Evolutionary conservation across 805 yeast genomes (phyloP).

Genomic region (Wickerhamomyces hampshirensis): DNA sequence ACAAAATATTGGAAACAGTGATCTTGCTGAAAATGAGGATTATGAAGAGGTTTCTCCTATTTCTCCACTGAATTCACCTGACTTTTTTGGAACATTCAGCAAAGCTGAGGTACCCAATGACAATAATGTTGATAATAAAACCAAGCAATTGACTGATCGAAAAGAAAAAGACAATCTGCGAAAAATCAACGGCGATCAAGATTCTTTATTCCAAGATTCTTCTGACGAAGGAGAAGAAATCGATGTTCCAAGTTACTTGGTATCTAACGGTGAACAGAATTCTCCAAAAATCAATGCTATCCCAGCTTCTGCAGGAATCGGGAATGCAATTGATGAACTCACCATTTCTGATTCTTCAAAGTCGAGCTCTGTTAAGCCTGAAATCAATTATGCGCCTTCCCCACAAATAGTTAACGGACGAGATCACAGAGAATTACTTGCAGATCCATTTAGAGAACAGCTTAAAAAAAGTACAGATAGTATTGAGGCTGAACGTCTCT

Average conservation of each 20-base stretch:
- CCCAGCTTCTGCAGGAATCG: too few relatives aligned
- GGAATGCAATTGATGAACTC: background rate
- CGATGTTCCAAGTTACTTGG: too few relatives aligned
- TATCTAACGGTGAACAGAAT: too few relatives aligned
- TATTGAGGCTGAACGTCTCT: too few relatives aligned
- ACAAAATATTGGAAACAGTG: background rate
- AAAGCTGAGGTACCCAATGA: too few relatives aligned
- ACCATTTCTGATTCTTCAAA: background rate
- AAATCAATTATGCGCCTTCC: slow-evolving; percentile 3
- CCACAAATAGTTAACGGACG: background rate
- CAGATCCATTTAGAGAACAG: background rate
- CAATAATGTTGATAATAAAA: too few relatives aligned
- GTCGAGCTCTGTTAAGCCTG: slow-evolving; percentile 4
- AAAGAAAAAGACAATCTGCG: background rate
- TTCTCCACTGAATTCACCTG: slow-evolving; percentile 13
- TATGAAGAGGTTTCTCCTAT: slow-evolving; percentile 16
- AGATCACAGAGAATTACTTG: background rate
- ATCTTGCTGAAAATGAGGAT: slow-evolving; percentile 6
- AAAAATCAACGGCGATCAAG: slow-evolving; percentile 1
- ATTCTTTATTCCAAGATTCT: slow-evolving; percentile 19
- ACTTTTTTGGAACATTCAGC: too few relatives aligned
- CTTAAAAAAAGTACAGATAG: too few relatives aligned
- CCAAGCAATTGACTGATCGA: too few relatives aligned
- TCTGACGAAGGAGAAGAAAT: slow-evolving; percentile 10
- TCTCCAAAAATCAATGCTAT: too few relatives aligned